phyloP scores from a whole-genome alignment of 2,329 filamentous ascomycete genomes.

The Arachnomyces sp. region DNA sequence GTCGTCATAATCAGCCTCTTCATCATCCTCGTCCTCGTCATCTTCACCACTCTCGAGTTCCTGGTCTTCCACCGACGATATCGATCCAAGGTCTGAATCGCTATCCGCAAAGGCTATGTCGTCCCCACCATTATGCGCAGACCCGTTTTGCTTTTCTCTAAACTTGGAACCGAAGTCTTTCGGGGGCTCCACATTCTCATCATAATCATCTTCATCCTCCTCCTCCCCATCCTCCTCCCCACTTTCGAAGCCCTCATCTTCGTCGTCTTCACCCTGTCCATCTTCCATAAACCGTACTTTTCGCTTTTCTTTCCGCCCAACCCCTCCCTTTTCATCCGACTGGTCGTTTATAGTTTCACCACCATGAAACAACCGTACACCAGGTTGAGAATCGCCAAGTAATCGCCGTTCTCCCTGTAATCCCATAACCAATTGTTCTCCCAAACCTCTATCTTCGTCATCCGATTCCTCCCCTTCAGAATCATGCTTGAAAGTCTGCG shows the following conservation, averaged over 20 bases:
- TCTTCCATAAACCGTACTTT: slow-evolving; percentile 45
- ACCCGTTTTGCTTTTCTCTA: slow-evolving; percentile 42
- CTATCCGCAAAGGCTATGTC: slow-evolving; percentile 90
- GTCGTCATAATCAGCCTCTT: slow-evolving; percentile 46
- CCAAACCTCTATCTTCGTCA: slow-evolving; percentile 71
- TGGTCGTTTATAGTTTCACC: slow-evolving; percentile 58
- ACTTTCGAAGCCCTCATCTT: slow-evolving; percentile 46
- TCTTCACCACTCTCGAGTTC: slow-evolving; percentile 40
- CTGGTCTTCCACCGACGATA: slow-evolving; percentile 57
- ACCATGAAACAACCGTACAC: slow-evolving; percentile 76
- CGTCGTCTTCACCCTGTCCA: slow-evolving; percentile 44
- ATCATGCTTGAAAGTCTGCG: slow-evolving; percentile 61
- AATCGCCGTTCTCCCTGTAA: slow-evolving; percentile 75
- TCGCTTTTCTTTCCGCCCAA: slow-evolving; percentile 46
- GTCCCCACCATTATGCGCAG: slow-evolving; percentile 49
- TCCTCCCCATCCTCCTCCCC: slow-evolving; percentile 32
- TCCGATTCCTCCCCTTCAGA: slow-evolving; percentile 52
- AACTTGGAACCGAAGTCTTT: slow-evolving; percentile 37
- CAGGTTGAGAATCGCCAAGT: slow-evolving; percentile 72
- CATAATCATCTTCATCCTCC: slow-evolving; percentile 25
- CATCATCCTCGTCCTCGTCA: slow-evolving; percentile 40
- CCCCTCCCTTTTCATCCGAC: slow-evolving; percentile 50
- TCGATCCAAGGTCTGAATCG: slow-evolving; percentile 88
- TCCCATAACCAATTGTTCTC: slow-evolving; percentile 87
- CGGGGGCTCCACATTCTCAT: slow-evolving; percentile 31